Base-by-base conservation (phyloP, 2,329 filamentous ascomycete species). In the Curvularia eragrostidis region DNA sequence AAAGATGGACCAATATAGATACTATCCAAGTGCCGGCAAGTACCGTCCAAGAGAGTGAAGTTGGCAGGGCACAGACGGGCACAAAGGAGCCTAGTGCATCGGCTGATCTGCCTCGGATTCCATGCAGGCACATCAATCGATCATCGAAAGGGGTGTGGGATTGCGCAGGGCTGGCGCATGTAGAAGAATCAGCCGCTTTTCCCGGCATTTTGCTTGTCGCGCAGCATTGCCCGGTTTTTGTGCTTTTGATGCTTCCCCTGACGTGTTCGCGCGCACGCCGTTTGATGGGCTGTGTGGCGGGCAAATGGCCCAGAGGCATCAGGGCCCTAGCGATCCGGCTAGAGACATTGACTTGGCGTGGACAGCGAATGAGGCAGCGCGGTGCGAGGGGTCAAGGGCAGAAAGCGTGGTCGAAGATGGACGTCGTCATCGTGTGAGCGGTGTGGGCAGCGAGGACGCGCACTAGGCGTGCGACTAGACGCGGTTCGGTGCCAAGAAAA, bases 161-260 rank as follows among this genome's bases (percentile, higher is more conserved):
- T 64, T 48, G 55, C 53, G 54, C 58, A 59, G 54, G 51, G 58
- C 61, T 28, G 64, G 56, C 52, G 59, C 57, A 65, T 64, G 9
- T 49, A 49, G 34, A 54, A 49, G 28, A 24, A 32, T 39, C 39
- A 47, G 51, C 30, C 56, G 21, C 34, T 38, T 19, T 9, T 39
- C 3, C 21, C 18, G 26, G 61, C 57, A 54, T 46, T 48, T 30
- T 39, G 43, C 46, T 44, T 44, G 55, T 48, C 24, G 23, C 8
- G 51, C 23, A 19, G 34, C 1, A 54, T 39, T 58, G 52, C 51
- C 55, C 51, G 30, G 55, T 49, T 58, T 52, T 46, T 28, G 39
- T 36, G 39, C 51, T 34, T 53, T 52, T 13, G 9, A 15, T 21
- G 12, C 3, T 18, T 26, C 18, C 13, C 12, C 21, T 44, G 43